Evolutionary conservation across 1,139 yeast genomes (phyloP).

Genomic region (Protomyces inundatus): DNA sequence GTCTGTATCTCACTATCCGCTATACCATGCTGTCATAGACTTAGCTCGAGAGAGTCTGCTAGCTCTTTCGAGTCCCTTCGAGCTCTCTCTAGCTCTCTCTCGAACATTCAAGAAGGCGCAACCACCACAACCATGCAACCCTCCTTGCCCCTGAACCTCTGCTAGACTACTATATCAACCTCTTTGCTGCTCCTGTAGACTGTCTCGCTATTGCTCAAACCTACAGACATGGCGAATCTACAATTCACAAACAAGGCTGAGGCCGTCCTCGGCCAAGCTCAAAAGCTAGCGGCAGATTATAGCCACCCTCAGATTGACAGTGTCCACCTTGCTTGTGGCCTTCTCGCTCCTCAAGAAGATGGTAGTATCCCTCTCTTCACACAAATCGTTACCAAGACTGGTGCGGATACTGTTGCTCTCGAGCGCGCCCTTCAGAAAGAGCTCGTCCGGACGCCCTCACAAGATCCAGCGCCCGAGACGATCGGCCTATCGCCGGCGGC

Average conservation of each 20-base stretch:
- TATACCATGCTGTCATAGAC: no score
- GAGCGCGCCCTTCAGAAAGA: slow-evolving; percentile 76
- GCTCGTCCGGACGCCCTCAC: slow-evolving; percentile 79
- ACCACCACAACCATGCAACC: no score
- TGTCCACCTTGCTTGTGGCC: slow-evolving; percentile 83
- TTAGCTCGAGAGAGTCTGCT: no score
- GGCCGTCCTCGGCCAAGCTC: slow-evolving; percentile 70
- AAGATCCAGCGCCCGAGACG: slow-evolving; percentile 78
- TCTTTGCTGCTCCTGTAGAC: no score
- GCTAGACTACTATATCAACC: no score
- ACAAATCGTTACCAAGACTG: slow-evolving; percentile 78
- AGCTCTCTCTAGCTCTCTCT: no score
- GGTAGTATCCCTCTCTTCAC: slow-evolving; percentile 67
- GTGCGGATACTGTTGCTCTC: slow-evolving; percentile 79
- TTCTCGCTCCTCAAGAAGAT: slow-evolving; percentile 71
- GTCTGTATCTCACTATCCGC: no score
- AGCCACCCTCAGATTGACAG: slow-evolving; percentile 79
- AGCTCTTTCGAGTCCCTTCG: no score
- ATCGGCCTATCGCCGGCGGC: slow-evolving; percentile 63
- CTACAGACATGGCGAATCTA: slow-evolving; percentile 35
- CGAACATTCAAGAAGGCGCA: no score
- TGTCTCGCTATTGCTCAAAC: no score
- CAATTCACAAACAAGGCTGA: slow-evolving; percentile 84
- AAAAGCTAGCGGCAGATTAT: slow-evolving; percentile 76
- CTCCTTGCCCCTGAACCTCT: no score